phyloP scores from a whole-genome alignment of 306 rosid species.

The Acacia melanoxylon region DNA sequence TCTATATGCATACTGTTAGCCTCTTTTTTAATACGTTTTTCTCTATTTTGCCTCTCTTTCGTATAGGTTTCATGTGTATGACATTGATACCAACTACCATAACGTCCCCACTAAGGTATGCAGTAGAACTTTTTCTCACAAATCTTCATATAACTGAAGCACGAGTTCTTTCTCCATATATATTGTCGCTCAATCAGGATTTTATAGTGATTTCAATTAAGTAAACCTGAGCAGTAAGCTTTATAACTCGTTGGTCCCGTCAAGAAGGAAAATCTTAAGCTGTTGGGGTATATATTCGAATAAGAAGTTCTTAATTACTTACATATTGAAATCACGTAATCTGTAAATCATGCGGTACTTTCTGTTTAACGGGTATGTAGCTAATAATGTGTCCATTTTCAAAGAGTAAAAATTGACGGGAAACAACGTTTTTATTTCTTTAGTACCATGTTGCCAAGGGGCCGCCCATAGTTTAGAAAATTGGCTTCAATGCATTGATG shows the following conservation, averaged over 20 bases:
- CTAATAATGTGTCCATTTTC: background rate
- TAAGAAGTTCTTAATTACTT: background rate
- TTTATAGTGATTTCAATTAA: background rate
- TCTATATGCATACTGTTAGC: background rate
- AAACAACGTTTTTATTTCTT: background rate
- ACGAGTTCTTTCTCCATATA: background rate
- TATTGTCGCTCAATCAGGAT: background rate
- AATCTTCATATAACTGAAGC: background rate
- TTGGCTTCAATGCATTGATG: background rate
- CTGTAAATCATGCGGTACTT: background rate
- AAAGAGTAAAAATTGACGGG: background rate
- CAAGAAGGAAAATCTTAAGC: background rate
- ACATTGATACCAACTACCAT: slow-evolving; percentile 72
- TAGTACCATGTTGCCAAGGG: background rate
- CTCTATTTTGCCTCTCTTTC: slow-evolving; percentile 18
- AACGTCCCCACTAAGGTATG: slow-evolving; percentile 68
- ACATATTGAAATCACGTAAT: background rate
- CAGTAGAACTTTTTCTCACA: background rate
- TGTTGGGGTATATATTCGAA: background rate
- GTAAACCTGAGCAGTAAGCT: background rate
- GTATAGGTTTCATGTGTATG: slow-evolving; percentile 72
- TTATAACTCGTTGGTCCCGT: slow-evolving; percentile 5
- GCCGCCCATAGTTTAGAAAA: background rate
- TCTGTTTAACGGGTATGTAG: background rate
- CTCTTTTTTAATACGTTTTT: slow-evolving; percentile 9